A percentile compares a stretch with the other conserved stretches of the same genome.
Evolutionary conservation across 139 green algal species (phyloP).

Genomic region (Ulvella scutata): DNA sequence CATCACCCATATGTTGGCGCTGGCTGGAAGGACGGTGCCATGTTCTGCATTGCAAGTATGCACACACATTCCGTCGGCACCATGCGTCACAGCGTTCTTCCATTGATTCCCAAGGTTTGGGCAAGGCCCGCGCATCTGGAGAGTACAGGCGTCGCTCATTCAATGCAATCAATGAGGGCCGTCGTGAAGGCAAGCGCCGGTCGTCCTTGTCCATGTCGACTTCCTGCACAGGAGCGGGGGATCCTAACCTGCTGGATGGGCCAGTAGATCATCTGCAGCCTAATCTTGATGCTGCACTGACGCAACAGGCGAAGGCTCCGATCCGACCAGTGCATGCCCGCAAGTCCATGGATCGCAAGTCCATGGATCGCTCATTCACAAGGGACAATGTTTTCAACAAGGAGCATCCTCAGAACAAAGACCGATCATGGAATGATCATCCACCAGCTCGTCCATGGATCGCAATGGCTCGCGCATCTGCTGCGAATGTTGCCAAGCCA

Average conservation of each 20-base stretch:
- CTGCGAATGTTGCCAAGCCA: too few relatives aligned
- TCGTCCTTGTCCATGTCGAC: neutral
- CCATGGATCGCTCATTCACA: too few relatives aligned
- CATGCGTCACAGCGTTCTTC: neutral
- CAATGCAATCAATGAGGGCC: too few relatives aligned
- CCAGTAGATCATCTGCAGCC: neutral
- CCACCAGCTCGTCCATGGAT: too few relatives aligned
- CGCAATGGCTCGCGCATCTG: too few relatives aligned
- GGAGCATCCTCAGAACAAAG: too few relatives aligned
- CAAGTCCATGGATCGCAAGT: conserved; percentile 5
- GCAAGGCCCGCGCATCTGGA: neutral
- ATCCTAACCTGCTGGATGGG: neutral
- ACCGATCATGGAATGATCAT: too few relatives aligned
- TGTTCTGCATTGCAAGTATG: neutral
- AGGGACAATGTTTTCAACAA: too few relatives aligned
- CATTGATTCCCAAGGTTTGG: neutral
- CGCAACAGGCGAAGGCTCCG: neutral
- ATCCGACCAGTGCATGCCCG: neutral
- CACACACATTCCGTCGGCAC: neutral
- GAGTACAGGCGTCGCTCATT: neutral
- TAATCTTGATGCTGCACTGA: neutral
- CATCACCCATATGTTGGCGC: neutral
- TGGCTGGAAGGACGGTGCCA: neutral
- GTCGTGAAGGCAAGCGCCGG: neutral
- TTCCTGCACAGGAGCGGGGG: neutral